Percentiles rank a stretch among this genome's conserved stretches.
Conservation (phyloP, 2,329 filamentous ascomycete genomes). For the Colletotrichum sp. region DNA sequence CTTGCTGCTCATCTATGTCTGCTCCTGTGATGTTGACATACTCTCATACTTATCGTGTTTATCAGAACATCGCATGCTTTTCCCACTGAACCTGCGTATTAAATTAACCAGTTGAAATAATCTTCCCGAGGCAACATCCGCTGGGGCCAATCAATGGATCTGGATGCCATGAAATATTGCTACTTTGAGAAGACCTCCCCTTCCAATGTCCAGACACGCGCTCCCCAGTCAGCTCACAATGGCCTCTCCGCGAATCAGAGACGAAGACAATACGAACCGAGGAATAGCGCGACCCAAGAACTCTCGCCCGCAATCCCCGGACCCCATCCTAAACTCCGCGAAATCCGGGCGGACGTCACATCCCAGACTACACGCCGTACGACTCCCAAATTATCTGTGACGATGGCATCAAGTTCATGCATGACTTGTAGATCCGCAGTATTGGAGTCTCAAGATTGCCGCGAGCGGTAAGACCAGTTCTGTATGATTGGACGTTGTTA, state of each 20-base stretch:
- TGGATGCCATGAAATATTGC: background rate
- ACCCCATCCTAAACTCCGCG: background rate
- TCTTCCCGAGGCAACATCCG: background rate
- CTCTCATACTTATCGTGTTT: background rate
- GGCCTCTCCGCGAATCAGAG: background rate
- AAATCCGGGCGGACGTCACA: background rate
- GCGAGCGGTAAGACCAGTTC: background rate
- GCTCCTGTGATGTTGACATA: background rate
- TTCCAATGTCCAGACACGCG: background rate
- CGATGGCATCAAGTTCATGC: background rate
- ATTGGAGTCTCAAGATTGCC: background rate
- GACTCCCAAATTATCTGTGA: background rate
- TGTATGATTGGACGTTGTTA: background rate
- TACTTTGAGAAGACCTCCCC: background rate
- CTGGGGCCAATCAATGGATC: background rate
- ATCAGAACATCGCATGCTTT: background rate
- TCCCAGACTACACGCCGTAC: background rate
- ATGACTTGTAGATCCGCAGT: fast-evolving
- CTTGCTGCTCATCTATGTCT: background rate
- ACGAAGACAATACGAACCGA: fast-evolving
- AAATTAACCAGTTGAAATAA: background rate
- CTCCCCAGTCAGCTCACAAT: background rate
- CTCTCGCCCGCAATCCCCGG: background rate
- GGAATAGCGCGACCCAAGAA: background rate
- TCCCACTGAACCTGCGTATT: fast-evolving